A percentile compares a stretch with the other conserved stretches of the same genome.
These are phyloP conservation scores for Hortiboletus campestris DNA, from an alignment of 768 basidiomycete genomes.

Conservation along the genomic window DNA sequence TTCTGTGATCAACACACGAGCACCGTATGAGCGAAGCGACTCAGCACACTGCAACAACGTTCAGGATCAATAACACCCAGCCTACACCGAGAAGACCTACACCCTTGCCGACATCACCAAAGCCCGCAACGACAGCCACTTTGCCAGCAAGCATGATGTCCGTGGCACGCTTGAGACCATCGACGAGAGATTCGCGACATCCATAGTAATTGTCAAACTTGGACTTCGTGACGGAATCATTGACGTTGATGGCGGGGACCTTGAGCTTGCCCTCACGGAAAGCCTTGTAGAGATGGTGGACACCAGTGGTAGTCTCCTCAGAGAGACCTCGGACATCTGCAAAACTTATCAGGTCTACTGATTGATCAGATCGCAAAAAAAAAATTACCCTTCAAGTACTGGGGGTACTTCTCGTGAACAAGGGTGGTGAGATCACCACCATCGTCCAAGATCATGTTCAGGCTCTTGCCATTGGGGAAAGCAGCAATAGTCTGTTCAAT, in stretches of 20 bases:
- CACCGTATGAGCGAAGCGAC: slow-evolving; percentile 94
- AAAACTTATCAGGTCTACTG: neutral
- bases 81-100: slow-evolving; percentile 49
- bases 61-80: neutral
- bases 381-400: slow-evolving; percentile 67
- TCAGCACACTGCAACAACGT: slow-evolving; percentile 80
- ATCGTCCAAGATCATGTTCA: slow-evolving; percentile 99
- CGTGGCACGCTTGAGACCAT: slow-evolving; percentile 99
- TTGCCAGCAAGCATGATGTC: slow-evolving; percentile 99
- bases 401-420: slow-evolving; percentile 95
- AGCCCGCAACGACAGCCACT: slow-evolving; percentile 98
- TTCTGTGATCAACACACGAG: slow-evolving; percentile 94
- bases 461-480: slow-evolving; percentile 78
- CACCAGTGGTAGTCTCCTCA: slow-evolving; percentile 99
- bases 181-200: slow-evolving; percentile 98
- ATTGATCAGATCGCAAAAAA: neutral
- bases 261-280: slow-evolving; percentile 95
- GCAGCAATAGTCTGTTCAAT: slow-evolving; percentile 91
- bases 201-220: slow-evolving; percentile 99
- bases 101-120: slow-evolving; percentile 98
- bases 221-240: slow-evolving; percentile 99
- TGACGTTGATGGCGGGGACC: slow-evolving; percentile 99
- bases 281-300: slow-evolving; percentile 98
- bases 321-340: slow-evolving; percentile 89
- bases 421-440: slow-evolving; percentile 94